Base-by-base conservation (phyloP, 345 rosid species). In the Euclidium syriacum region DNA sequence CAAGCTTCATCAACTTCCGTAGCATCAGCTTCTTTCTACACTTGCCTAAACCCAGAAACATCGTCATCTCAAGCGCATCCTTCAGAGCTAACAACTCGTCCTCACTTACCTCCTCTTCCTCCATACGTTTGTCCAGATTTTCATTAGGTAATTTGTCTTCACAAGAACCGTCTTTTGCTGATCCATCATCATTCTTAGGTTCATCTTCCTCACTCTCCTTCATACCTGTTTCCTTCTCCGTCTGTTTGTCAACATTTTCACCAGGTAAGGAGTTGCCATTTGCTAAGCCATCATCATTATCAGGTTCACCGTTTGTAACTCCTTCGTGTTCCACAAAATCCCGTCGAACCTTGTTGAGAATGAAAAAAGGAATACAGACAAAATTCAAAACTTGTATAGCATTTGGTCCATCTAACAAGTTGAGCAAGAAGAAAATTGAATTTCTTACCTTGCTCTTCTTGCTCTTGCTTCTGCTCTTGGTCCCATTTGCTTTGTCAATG, bases 381-480 rank as follows among this genome's bases (percentile, higher is more conserved):
- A n/a, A n/a, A n/a, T n/a, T n/a, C n/a, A n/a, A n/a, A n/a, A n/a
- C n/a, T n/a, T n/a, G n/a, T n/a, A n/a, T n/a, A n/a, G n/a, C n/a
- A n/a, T n/a, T n/a, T n/a, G n/a, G n/a, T n/a, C n/a, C n/a, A n/a
- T n/a, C n/a, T n/a, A n/a, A n/a, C n/a, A n/a, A n/a, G n/a, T n/a
- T n/a, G n/a, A n/a, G n/a, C n/a, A n/a, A n/a, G n/a, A n/a, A n/a
- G n/a, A n/a, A n/a, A n/a, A n/a, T n/a, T n/a, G n/a, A n/a, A n/a
- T n/a, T n/a, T n/a, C 4, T n/a, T n/a, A 46, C 65, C 43, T 47
- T 26, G 19, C 48, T 62, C 57, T n/a, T n/a, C n/a, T n/a, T n/a
- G n/a, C n/a, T n/a, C n/a, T n/a, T n/a, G n/a, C n/a, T n/a, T n/a
- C n/a, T 25, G 18, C 24, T 16, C 54, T 7, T n/a, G n/a, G n/a